Evolutionary conservation across 352 stramenopile species (phyloP).

Genomic region (Phytophthora podocarpi): DNA sequence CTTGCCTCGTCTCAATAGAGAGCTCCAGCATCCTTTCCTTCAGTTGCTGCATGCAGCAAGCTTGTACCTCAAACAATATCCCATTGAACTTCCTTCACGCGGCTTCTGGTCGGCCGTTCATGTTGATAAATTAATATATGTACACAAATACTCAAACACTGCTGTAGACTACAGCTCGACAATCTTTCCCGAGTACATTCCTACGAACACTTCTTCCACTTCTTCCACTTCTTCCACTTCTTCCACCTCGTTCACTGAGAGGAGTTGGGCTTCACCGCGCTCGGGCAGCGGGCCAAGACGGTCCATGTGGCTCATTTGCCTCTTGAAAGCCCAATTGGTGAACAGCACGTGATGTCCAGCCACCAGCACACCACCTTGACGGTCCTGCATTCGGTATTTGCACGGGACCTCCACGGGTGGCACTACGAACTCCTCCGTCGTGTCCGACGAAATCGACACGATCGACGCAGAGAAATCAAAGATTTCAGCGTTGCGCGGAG

Average conservation of each 20-base stretch:
- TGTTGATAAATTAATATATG: slow-evolving; percentile 29
- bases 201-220: not conserved
- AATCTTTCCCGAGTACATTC: slow-evolving; percentile 25
- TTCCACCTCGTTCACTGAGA: not conserved
- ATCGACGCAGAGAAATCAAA: slow-evolving; percentile 29
- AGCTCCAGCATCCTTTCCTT: no score
- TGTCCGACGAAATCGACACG: slow-evolving; percentile 15
- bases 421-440: slow-evolving; percentile 17
- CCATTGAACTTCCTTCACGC: not conserved
- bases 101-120: slow-evolving; percentile 8
- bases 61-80: no score
- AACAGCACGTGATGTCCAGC: slow-evolving; percentile 37
- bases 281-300: slow-evolving; percentile 30
- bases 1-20: no score
- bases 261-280: not conserved
- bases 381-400: slow-evolving; percentile 38
- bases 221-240: no score
- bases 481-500: slow-evolving; percentile 19
- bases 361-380: slow-evolving; percentile 35
- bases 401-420: slow-evolving; percentile 40
- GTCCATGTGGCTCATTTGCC: slow-evolving; percentile 17
- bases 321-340: slow-evolving; percentile 43
- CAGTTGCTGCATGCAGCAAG: no score
- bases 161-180: slow-evolving; percentile 32
- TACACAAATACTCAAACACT: slow-evolving; percentile 1